These are phyloP conservation scores for Obba rivulosa DNA, from an alignment of 768 basidiomycete genomes.

Conservation along the genomic window DNA sequence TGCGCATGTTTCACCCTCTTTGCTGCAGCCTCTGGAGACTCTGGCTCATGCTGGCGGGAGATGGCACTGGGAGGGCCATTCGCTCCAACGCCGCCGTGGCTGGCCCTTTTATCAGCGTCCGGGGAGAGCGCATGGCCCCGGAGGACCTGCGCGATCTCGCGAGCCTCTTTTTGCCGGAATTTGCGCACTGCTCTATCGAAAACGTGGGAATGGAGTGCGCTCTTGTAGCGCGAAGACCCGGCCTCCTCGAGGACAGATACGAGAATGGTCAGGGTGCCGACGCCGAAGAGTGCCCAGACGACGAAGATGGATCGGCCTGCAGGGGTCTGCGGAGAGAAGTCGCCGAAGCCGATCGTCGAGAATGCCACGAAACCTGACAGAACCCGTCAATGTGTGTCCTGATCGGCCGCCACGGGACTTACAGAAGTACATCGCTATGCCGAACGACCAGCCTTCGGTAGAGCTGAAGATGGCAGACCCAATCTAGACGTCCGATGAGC, in stretches of 20 bases:
- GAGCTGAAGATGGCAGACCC: slow-evolving; percentile 62
- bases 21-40: neutral
- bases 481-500: slow-evolving; percentile 32
- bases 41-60: too few species aligned
- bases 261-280: slow-evolving; percentile 70
- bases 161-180: slow-evolving; percentile 28
- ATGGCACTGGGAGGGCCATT: too few species aligned
- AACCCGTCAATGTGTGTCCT: neutral
- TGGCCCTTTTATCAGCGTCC: too few species aligned
- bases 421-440: slow-evolving; percentile 70
- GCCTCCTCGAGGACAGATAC: slow-evolving; percentile 69
- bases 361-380: slow-evolving; percentile 63
- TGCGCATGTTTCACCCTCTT: slow-evolving; percentile 1
- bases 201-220: slow-evolving; percentile 39
- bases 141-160: slow-evolving; percentile 1
- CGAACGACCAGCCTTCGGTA: slow-evolving; percentile 70
- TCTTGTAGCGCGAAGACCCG: slow-evolving; percentile 61
- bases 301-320: slow-evolving; percentile 75
- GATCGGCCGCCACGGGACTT: slow-evolving; percentile 15
- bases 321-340: slow-evolving; percentile 53
- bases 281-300: slow-evolving; percentile 73
- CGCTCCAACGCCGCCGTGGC: too few species aligned
- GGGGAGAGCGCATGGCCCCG: neutral
- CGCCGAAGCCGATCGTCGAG: slow-evolving; percentile 74
- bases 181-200: slow-evolving; percentile 42